Evolutionary conservation across 2,329 filamentous ascomycete species (phyloP).

Genomic region (Sporothrix protearum): DNA sequence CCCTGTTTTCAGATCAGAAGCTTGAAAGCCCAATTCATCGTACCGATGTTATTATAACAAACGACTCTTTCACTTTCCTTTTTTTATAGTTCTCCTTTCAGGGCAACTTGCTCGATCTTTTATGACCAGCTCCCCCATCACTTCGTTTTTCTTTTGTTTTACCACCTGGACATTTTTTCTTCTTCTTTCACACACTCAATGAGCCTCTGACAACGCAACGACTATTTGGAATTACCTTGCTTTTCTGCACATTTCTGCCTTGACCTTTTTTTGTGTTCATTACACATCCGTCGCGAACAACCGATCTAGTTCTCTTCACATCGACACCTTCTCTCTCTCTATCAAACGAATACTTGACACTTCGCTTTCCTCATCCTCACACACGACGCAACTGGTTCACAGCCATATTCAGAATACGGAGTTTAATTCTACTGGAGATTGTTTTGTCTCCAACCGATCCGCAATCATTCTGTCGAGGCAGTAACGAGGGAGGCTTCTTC

Average conservation of each 20-base stretch:
- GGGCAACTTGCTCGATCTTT: slow-evolving; percentile 29
- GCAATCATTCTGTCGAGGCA: slow-evolving; percentile 17
- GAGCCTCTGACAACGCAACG: slow-evolving; percentile 45
- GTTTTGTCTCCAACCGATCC: slow-evolving; percentile 11
- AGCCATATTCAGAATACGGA: neutral
- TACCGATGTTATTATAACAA: slow-evolving; percentile 46
- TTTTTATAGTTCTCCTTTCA: slow-evolving; percentile 29
- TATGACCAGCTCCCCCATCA: slow-evolving; percentile 30
- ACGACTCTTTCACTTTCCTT: slow-evolving; percentile 37
- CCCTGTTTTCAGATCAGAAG: neutral
- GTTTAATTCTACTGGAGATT: slow-evolving; percentile 1
- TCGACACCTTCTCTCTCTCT: too few species aligned
- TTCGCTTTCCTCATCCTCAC: neutral
- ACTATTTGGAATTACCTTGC: slow-evolving; percentile 39
- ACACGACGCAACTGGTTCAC: neutral
- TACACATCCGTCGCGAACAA: neutral
- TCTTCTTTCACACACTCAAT: slow-evolving; percentile 35
- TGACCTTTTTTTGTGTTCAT: slow-evolving; percentile 17
- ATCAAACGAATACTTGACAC: neutral
- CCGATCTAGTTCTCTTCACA: neutral
- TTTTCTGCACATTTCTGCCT: slow-evolving; percentile 30
- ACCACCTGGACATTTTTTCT: slow-evolving; percentile 27
- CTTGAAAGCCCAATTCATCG: slow-evolving; percentile 27
- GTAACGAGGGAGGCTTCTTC: slow-evolving; percentile 11
- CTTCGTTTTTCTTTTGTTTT: slow-evolving; percentile 38